Percentiles rank a stretch among this genome's conserved stretches.
Conservation (phyloP, 495 filamentous ascomycete genomes). For the Hyaloscypha finlandica region DNA sequence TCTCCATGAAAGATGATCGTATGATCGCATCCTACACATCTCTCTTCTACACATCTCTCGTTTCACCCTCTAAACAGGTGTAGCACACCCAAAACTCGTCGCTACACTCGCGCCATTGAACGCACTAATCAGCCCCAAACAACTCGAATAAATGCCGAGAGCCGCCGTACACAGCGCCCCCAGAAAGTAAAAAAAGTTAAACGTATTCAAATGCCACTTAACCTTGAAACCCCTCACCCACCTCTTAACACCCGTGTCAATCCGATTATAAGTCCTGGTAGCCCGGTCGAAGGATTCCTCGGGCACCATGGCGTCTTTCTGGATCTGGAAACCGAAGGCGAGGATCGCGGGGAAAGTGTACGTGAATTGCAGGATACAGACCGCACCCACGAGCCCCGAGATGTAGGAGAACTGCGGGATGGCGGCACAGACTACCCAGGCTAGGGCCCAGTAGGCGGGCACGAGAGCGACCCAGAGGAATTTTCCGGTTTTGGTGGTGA, state of each 20-base stretch:
- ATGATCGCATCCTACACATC: too few relatives aligned
- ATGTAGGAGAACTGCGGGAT: constrained; percentile 55
- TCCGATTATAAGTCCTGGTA: constrained; percentile 39
- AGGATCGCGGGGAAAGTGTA: constrained; percentile 33
- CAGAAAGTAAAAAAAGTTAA: constrained; percentile 32
- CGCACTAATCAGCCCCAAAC: constrained; percentile 23
- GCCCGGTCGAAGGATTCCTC: constrained; percentile 50
- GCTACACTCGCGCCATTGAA: constrained; percentile 21
- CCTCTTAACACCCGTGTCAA: constrained; percentile 38
- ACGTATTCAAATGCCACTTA: constrained; percentile 28
- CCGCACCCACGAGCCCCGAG: constrained; percentile 46
- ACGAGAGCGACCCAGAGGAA: constrained; percentile 53
- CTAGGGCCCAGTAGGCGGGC: constrained; percentile 61
- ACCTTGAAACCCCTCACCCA: constrained; percentile 45
- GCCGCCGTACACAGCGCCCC: constrained; percentile 27
- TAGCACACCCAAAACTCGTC: constrained; percentile 29
- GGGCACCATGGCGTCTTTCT: constrained; percentile 43
- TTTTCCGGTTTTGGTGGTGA: constrained; percentile 52
- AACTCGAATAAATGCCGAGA: constrained; percentile 30
- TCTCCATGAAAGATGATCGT: too few relatives aligned
- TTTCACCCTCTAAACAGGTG: constrained; percentile 22
- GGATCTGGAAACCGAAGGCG: constrained; percentile 46
- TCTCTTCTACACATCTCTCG: background rate
- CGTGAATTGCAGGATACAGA: constrained; percentile 46
- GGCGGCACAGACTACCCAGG: constrained; percentile 51